Evolutionary conservation across 306 rosid species (phyloP), one percentile per base, ranked within the genome.

Genomic region (Vachellia collinsii): DNA sequence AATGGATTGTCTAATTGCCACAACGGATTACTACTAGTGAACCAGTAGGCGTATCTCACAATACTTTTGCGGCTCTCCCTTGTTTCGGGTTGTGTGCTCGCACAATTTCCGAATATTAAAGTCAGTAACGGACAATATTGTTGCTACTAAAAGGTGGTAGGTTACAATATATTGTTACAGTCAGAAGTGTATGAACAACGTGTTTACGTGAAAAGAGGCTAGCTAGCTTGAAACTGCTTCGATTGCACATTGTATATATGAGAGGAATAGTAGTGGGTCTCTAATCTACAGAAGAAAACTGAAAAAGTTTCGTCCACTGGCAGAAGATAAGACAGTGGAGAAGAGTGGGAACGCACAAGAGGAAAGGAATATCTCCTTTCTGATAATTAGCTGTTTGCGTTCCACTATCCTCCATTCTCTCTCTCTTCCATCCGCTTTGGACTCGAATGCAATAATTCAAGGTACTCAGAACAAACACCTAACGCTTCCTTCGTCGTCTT

Each of bases 21-120:
- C 76, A 34, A 67, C 11, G n/a, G 79, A 80, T 72, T 44, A 20
- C 67, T 16, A 23, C 81, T 80, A 86, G 86, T 84, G 88, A 82
- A 50, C 79, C 69, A 19, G 70, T 38, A 42, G 65, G 23, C 70
- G 59, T 69, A 74, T 42, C 46, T n/a, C 68, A 76, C 72, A 46
- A 70, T 69, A 3, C 11, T 4, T 34, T 59, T 51, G 61, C 13
- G 22, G 59, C 29, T 25, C 50, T 25, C 12, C 9, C 38, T 7
- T 13, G 5, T 51, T 41, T 7, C 53, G 8, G 16, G 34, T 2
- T 16, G 4, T 43, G 25, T 0, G 1, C 58, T 22, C 17, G 10
- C 58, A 4, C 56, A 51, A 59, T 41, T 42, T 25, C 20, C 43
- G 5, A 23, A 42, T 10, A 58, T 41, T 23, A 75, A 22, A 23